Base-by-base conservation (phyloP, 179 eudicot species). In the Carnegiea gigantea region DNA sequence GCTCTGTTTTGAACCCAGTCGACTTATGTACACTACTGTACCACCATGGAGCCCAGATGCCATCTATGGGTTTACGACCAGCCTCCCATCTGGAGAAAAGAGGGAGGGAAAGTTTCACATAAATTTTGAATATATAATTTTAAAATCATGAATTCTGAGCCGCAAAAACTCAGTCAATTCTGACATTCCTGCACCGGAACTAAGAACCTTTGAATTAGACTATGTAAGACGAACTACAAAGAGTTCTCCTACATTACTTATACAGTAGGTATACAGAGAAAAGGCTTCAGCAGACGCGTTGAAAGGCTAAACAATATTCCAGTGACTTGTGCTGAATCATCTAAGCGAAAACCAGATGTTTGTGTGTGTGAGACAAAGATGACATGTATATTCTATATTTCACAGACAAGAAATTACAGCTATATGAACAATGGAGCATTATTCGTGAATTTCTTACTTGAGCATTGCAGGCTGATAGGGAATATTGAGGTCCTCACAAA, bases 41-140 rank as follows among this genome's bases (percentile, higher is more conserved):
- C 99, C 99, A 96, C 93, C 98, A 96, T 33, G 99, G 96, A 48
- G 97, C 99, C 99, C 99, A 96, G 43, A 89, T 71, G 24, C 99
- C 99, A 86, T 96, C 99, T 48, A 88, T 73, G n/a, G 94, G 79
- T 86, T 86, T 96, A 62, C 98, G 91, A 79, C 99, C 99, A 84
- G 95, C 89, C 88, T 93, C 93, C 99, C 99, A 96, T 84, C 99
- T 96, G 87, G 80, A 71, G 54, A 72, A 82, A 77, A 77, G 48
- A 15, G 40, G 38, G 71, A 28, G 71, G 20, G 38, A 12, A 26
- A 11, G 5, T 26, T 33, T 49, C 24, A 46, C 14, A 24, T 28
- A 75, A 49, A 26, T 33, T 49, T 36, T 8, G 28, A 40, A 54
- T 53, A 40, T 5, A 73, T 57, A 46, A 70, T 54, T 53, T 57